These are phyloP conservation scores for Jatropha multifida DNA, from an alignment of 441 rosid genomes.

Conservation along the genomic window DNA sequence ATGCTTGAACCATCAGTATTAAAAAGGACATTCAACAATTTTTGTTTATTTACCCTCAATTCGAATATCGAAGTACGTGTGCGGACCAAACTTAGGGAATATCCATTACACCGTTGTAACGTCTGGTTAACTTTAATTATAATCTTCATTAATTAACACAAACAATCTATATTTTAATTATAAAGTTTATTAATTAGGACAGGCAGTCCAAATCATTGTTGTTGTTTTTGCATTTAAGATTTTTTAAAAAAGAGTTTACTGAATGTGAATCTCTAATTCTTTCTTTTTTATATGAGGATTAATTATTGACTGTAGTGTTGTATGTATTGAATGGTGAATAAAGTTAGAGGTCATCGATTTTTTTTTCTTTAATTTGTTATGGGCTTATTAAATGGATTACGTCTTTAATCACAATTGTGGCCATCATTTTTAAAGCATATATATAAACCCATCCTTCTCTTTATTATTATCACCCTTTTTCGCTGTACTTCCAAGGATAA, in stretches of 20 bases:
- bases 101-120: too few relatives aligned
- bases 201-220: not conserved
- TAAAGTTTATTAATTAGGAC: too few relatives aligned
- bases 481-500: too few relatives aligned
- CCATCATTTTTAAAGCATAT: not conserved
- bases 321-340: not conserved
- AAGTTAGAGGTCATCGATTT: slow-evolving; percentile 1
- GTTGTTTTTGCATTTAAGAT: too few relatives aligned
- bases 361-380: not conserved
- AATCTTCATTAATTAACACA: too few relatives aligned
- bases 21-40: too few relatives aligned
- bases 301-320: not conserved
- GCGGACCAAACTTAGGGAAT: too few relatives aligned
- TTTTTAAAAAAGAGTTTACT: not conserved
- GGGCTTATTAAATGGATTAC: slow-evolving; percentile 21
- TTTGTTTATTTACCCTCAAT: too few relatives aligned
- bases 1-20: too few relatives aligned
- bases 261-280: not conserved
- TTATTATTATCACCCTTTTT: not conserved
- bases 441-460: slow-evolving; percentile 10
- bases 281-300: not conserved
- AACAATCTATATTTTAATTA: too few relatives aligned
- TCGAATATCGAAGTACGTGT: too few relatives aligned
- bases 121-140: too few relatives aligned
- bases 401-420: slow-evolving; percentile 28